A percentile compares a stretch with the other conserved stretches of the same genome.
These are phyloP conservation scores for Boletus calvinii DNA, from an alignment of 1,284 basidiomycete species.

Conservation along the genomic window DNA sequence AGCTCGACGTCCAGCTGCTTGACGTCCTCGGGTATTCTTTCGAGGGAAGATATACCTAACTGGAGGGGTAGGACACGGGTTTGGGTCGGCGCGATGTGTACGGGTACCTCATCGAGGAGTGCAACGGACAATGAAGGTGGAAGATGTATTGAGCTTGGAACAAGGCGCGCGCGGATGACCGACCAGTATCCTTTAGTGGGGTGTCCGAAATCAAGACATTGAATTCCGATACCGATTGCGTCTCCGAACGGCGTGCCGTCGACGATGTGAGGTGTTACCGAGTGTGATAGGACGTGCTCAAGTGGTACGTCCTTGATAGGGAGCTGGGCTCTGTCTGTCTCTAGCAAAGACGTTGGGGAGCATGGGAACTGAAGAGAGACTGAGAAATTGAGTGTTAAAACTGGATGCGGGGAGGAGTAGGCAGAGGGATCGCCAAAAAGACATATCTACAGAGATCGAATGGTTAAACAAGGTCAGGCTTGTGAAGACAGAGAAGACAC, in stretches of 20 bases:
- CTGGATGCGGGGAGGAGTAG: constrained; percentile 43
- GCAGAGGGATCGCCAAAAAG: constrained; percentile 71
- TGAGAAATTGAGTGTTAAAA: constrained; percentile 48
- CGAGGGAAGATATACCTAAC: constrained; percentile 39
- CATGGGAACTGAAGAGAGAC: constrained; percentile 42
- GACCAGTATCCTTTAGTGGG: constrained; percentile 23
- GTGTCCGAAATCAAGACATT: constrained; percentile 39
- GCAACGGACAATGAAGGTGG: constrained; percentile 33
- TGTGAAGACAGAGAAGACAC: not conserved
- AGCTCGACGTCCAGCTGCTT: constrained; percentile 41
- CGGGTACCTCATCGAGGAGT: constrained; percentile 33
- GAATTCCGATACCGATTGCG: constrained; percentile 61
- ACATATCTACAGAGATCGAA: constrained; percentile 53
- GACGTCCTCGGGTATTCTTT: constrained; percentile 29
- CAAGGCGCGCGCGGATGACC: constrained; percentile 14
- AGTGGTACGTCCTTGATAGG: constrained; percentile 24
- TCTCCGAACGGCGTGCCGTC: constrained; percentile 67
- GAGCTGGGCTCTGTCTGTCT: not conserved
- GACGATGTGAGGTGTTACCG: constrained; percentile 62
- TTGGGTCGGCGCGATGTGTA: constrained; percentile 59
- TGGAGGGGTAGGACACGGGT: constrained; percentile 54
- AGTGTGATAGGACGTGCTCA: constrained; percentile 46
- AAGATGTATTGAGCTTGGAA: constrained; percentile 2
- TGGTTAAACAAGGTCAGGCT: not conserved
- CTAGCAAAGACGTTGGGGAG: constrained; percentile 4